A percentile compares a stretch with the other conserved stretches of the same genome.
These are phyloP conservation scores for Saccharomyces hybrid DNA, from an alignment of 1,139 yeast species.

Conservation along the genomic window DNA sequence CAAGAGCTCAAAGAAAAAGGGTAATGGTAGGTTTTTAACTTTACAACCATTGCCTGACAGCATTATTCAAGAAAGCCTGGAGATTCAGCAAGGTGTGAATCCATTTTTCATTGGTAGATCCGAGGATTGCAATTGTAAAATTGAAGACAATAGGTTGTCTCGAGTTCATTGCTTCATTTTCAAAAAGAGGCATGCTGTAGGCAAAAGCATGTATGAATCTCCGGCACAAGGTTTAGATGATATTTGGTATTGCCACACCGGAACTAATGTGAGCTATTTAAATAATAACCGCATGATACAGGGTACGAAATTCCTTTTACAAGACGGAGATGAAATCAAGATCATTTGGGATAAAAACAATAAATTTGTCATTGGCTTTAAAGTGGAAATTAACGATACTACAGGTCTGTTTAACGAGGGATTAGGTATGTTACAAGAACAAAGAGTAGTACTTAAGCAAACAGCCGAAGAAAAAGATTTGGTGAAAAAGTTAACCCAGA, in stretches of 20 bases:
- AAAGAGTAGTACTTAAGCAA: conserved; percentile 15
- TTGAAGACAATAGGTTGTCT: conserved; percentile 71
- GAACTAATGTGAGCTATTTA: conserved; percentile 72
- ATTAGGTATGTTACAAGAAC: conserved; percentile 13
- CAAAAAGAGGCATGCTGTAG: conserved; percentile 53
- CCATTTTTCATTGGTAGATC: conserved; percentile 61
- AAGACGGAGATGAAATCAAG: conserved; percentile 57
- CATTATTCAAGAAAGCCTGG: conserved; percentile 41
- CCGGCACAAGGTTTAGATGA: conserved; percentile 64
- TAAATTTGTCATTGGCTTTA: conserved; percentile 46
- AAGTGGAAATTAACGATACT: conserved; percentile 44
- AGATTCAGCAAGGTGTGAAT: conserved; percentile 53
- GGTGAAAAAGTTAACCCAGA: conserved; percentile 18
- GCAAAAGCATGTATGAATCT: conserved; percentile 49
- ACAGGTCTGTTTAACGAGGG: conserved; percentile 50
- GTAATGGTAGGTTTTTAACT: conserved; percentile 45
- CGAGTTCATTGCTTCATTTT: conserved; percentile 71
- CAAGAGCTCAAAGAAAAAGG: conserved; percentile 18
- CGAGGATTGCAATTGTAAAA: conserved; percentile 49
- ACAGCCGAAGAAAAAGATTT: conserved; percentile 22
- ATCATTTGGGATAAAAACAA: conserved; percentile 54
- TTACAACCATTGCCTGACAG: conserved; percentile 40
- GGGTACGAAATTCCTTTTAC: conserved; percentile 53
- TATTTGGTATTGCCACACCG: conserved; percentile 74
- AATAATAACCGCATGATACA: conserved; percentile 54